Base-by-base conservation (phyloP, 352 stramenopile species). In the Phytophthora aleatoria region DNA sequence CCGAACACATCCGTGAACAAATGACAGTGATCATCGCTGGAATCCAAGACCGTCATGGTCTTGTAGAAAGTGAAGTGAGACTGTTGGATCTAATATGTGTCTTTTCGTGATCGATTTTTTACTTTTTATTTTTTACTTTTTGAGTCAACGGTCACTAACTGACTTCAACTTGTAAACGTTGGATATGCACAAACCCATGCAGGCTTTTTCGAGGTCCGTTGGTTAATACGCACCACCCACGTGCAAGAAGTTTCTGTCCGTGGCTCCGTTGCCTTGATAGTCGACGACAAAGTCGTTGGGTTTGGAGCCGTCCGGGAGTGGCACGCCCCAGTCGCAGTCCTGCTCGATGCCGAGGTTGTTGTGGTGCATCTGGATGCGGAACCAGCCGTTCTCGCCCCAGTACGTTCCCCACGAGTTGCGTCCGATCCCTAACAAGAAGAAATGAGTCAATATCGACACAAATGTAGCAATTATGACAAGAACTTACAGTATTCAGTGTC, bases 371-470 rank as follows among this genome's bases (percentile, higher is more conserved):
- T 87, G 61, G 50, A 98, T 96, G 53, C 86, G 81, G 79, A 97
- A 97, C 87, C 91, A 98, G 43, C 92, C 92, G 39, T 97, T 87
- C 70, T 97, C 89, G 28, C 92, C 92, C 91, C 91, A 98, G 73
- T 97, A 95, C 42, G 83, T 96, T 6, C 91, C 91, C 92, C 91
- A 98, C 50, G 83, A 96, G 74, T 98, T 98, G 48, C 92, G 82
- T 27, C 85, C 92, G 41, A 97, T 95, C 90, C 87, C 79, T 89
- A 42, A 3, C 16, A 48, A 13, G 1, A 10, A 57, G 8, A 26
- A 50, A 61, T 9, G 55, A n/a, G 63, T 24, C 15, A 26, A 65
- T 27, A 30, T 20, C 20, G 20, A 20, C 20, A 20, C 20, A 52
- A 20, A 31, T 24, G 30, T 35, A 33, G 24, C 28, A 42, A 11